Conservation (phyloP, 2,329 filamentous ascomycete genomes). For the Plectosphaerella plurivora region DNA sequence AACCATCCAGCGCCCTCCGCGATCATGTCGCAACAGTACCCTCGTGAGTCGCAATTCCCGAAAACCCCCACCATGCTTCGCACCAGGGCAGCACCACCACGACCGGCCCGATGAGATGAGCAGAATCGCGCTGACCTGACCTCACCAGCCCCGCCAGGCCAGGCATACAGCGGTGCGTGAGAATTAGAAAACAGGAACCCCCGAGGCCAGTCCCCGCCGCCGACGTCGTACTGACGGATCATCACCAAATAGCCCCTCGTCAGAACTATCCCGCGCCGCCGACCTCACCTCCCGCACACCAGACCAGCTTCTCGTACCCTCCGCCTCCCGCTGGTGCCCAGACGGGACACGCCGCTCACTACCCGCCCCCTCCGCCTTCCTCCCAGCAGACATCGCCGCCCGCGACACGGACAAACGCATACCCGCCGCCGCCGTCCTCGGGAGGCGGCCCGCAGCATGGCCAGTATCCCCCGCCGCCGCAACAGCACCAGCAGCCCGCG, state of each 20-base stretch:
- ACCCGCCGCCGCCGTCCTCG: background rate
- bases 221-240: background rate
- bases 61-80: too few species aligned
- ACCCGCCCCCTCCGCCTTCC: constrained; percentile 14
- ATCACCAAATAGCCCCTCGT: constrained; percentile 3
- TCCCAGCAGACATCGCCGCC: constrained; percentile 8
- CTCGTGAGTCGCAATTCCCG: background rate
- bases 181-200: background rate
- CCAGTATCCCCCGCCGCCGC: constrained; percentile 10
- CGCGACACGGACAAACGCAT: background rate
- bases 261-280: constrained; percentile 42
- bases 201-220: background rate
- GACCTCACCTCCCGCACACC: constrained; percentile 40
- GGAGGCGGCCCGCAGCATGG: constrained; percentile 1
- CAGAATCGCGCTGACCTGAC: background rate
- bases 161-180: background rate
- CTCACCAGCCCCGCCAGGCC: background rate
- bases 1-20: too few species aligned
- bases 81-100: background rate
- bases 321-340: constrained; percentile 16
- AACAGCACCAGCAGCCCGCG: constrained; percentile 5
- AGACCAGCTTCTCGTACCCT: constrained; percentile 38
- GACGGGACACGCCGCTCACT: constrained; percentile 4
- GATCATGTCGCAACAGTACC: background rate
- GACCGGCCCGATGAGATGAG: background rate